Evolutionary conservation across 108 stramenopile species (phyloP).

Genomic region (Pseudonitzschia multiseries): DNA sequence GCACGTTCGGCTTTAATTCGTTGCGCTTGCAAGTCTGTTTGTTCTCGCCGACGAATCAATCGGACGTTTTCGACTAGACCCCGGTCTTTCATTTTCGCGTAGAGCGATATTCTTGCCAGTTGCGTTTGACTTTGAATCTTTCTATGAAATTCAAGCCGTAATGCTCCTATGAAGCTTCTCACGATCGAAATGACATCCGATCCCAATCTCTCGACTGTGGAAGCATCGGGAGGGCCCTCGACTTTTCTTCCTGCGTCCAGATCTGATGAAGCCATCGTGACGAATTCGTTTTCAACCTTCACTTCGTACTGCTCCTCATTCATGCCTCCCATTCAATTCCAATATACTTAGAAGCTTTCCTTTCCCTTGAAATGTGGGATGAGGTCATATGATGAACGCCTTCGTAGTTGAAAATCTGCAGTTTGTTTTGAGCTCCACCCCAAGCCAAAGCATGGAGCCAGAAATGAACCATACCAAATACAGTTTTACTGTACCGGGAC

Average conservation of each 20-base stretch:
- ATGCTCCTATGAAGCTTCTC: constrained; percentile 16
- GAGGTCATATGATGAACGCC: too few species aligned
- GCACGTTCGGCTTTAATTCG: not conserved
- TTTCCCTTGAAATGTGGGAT: too few species aligned
- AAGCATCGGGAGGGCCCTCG: not conserved
- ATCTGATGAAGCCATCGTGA: not conserved
- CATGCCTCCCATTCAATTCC: too few species aligned
- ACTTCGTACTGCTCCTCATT: not conserved
- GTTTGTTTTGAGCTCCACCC: too few species aligned
- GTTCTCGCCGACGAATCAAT: not conserved
- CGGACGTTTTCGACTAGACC: constrained; percentile 9
- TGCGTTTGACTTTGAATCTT: not conserved
- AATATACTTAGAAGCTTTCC: too few species aligned
- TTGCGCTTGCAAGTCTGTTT: not conserved
- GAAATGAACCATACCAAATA: too few species aligned
- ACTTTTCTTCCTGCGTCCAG: not conserved
- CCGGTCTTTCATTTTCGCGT: constrained; percentile 19
- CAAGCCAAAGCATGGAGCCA: too few species aligned
- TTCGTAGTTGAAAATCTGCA: too few species aligned
- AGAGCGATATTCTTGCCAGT: not conserved
- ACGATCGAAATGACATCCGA: constrained; percentile 8
- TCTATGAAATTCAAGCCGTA: constrained; percentile 20
- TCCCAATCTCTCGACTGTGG: not conserved
- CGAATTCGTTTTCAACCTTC: not conserved
- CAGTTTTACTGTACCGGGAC: too few species aligned